A percentile compares a stretch with the other conserved stretches of the same genome.
Conservation (phyloP, 2,329 filamentous ascomycete species). For the Colletotrichum abscissum region DNA sequence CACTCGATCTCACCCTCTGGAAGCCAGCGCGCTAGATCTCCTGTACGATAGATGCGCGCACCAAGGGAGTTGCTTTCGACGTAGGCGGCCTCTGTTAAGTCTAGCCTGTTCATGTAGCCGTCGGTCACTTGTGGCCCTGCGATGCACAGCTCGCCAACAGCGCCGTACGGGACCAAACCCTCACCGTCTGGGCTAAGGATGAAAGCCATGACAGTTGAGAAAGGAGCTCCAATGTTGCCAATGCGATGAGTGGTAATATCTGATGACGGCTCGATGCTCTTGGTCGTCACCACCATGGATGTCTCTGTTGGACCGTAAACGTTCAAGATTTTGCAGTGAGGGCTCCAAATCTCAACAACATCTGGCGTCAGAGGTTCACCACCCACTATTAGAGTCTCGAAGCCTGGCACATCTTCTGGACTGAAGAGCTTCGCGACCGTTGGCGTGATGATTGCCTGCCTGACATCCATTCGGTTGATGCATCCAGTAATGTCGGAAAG, state of each 20-base stretch:
- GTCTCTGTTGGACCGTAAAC: constrained; percentile 38
- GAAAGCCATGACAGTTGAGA: constrained; percentile 14
- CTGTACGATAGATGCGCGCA: constrained; percentile 36
- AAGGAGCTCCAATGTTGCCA: constrained; percentile 11
- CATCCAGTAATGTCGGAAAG: constrained; percentile 12
- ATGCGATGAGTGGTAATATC: not conserved
- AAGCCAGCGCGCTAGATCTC: constrained; percentile 36
- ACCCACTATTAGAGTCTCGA: constrained; percentile 22
- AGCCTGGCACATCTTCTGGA: constrained; percentile 32
- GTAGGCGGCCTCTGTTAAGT: constrained; percentile 30
- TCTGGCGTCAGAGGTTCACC: constrained; percentile 31
- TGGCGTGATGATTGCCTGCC: constrained; percentile 34
- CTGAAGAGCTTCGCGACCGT: constrained; percentile 35
- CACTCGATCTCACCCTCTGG: constrained; percentile 36
- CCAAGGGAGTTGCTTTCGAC: not conserved
- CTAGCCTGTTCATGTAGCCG: constrained; percentile 36
- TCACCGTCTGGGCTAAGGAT: constrained; percentile 14
- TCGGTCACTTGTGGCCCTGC: constrained; percentile 35
- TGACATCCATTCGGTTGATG: constrained; percentile 14
- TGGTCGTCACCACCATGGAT: constrained; percentile 28
- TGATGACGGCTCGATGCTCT: not conserved
- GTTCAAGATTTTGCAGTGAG: constrained; percentile 33
- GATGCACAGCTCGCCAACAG: constrained; percentile 39
- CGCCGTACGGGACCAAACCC: constrained; percentile 21
- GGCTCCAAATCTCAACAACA: constrained; percentile 27